Base-by-base conservation (phyloP, 2,329 filamentous ascomycete genomes). In the Aspergillus novoparasiticus region DNA sequence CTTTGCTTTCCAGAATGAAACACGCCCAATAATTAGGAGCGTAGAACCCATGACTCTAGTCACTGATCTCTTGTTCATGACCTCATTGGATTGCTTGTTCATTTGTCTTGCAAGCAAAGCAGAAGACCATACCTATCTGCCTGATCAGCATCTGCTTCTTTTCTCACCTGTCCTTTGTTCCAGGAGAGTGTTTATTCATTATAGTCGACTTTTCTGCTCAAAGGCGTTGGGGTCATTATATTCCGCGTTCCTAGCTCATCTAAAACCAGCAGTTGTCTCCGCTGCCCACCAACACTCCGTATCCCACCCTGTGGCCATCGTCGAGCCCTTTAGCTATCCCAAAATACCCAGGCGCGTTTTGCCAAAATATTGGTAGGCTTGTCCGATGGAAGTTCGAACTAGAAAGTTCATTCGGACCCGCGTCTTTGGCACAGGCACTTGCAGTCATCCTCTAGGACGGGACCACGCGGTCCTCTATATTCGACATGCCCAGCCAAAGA, bases 1-100 rank as follows among this genome's bases (percentile, higher is more conserved):
- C 51, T 55, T 55, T 36, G 23, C 32, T 55, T 39, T 16, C 14
- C 51, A 36, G 26, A 36, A 39, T 28, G 32, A 28, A 4, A 23
- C 14, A 10, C 26, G 51, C 23, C 23, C 32, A 55, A 66, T 51
- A 63, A 72, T 74, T 71, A 73, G 66, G 68, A 71, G 71, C 64
- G 62, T 64, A 65, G 58, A 63, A 63, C 68, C 62, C 65, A 72
- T 74, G 71, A 73, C 72, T 58, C 58, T 62, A 43, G 61, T 62
- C 69, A 72, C 66, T 67, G 69, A 68, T 61, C 62, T 53, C 57
- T 67, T 45, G 61, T 68, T 63, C 60, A 67, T 70, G 64, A 65
- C 64, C 50, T 64, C 61, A 30, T 32, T 23, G 30, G 30, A 30
- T 34, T 39, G 14, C 14, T 36, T 54, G 51, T 26, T 36, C 51